Conservation (phyloP, 163 green algal genomes). For the Botryococcus braunii region DNA sequence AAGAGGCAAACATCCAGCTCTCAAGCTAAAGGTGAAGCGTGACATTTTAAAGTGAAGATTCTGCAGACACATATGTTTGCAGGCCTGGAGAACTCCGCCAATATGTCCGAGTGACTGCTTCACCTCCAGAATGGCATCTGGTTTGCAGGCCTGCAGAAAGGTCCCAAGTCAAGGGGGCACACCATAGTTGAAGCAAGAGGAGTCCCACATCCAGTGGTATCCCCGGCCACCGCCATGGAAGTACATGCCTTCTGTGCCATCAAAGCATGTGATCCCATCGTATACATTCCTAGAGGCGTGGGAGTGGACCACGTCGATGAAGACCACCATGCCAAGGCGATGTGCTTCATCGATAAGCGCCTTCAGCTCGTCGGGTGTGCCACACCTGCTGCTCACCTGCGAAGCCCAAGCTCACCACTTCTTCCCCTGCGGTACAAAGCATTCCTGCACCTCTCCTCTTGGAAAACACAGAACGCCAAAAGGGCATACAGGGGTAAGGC, state of each 20-base stretch:
- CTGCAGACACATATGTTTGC: no score
- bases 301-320: conserved; percentile 93
- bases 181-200: conserved; percentile 89
- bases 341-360: conserved; percentile 86
- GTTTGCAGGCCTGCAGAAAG: no score
- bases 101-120: no score
- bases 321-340: conserved; percentile 77
- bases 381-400: conserved; percentile 66
- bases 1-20: no score
- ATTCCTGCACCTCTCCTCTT: no score
- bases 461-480: no score
- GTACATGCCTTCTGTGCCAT: conserved; percentile 82
- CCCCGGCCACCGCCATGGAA: conserved; percentile 78
- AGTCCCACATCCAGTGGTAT: conserved; percentile 96
- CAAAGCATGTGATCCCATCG: conserved; percentile 93
- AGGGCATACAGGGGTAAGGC: no score
- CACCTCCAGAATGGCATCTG: no score
- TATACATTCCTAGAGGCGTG: conserved; percentile 76
- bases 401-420: no score
- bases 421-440: neutral
- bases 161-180: neutral
- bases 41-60: no score
- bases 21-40: no score
- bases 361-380: conserved; percentile 96
- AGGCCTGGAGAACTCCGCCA: no score